Base-by-base conservation (phyloP, 2,329 filamentous ascomycete species). In the Fusarium cyanostomum region DNA sequence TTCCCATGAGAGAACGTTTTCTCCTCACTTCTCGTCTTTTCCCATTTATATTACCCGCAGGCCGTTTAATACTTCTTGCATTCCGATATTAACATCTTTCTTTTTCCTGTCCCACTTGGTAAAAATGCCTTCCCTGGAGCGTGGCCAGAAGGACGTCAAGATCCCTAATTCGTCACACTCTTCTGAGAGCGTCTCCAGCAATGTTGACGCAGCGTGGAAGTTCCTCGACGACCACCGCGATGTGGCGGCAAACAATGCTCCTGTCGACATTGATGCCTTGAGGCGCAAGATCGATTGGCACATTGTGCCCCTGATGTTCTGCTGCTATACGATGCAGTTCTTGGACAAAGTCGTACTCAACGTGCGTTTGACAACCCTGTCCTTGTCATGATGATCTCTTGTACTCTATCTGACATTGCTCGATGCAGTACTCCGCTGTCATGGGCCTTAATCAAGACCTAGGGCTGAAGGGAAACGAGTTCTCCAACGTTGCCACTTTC, bases 281-380 rank as follows among this genome's bases (percentile, higher is more conserved):
- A 76, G 84, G 5, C 80, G 81, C 58, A 86, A 82, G 72, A 82
- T 89, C 44, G 86, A 89, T 67, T 83, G 77, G 75, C 81, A 78
- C 44, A 85, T 89, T 50, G 78, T 89, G 30, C 86, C 86, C 0
- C 77, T 88, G 50, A 86, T 88, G 83, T 87, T 88, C 59, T 73
- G 80, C 39, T 84, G 82, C 68, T 89, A 89, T 68, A 82, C 82
- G n/a, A 79, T 88, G 75, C 85, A 88, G 67, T 87, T 87, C 64
- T 77, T 88, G 39, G 86, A 89, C 77, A 89, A 89, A 74, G 83
- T 88, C 58, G 81, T 86, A 26, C 80, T 88, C 39, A 89, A 89
- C 67, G 85, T 87, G 48, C 70, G 82, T 75, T 21, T 21, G 6
- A 21, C 6, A 21, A 21, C 12, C 27, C 15, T 18, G 34, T 34